These are phyloP conservation scores for Ophiostoma angusticollis DNA, from an alignment of 2,329 filamentous ascomycete species.

Conservation along the genomic window DNA sequence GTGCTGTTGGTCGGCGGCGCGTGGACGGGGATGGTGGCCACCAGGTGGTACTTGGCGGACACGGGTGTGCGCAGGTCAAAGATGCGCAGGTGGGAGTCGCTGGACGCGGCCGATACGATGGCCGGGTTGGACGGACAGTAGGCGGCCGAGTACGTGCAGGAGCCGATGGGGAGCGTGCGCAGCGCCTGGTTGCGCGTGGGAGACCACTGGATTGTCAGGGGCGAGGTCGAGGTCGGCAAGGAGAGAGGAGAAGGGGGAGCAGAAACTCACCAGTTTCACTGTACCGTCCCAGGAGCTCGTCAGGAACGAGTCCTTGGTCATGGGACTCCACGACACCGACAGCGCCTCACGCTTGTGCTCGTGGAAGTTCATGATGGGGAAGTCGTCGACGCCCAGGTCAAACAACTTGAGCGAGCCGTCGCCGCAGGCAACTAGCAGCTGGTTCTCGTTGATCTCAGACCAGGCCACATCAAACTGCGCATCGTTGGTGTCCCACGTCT, in stretches of 20 bases:
- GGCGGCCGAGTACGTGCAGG: constrained; percentile 84
- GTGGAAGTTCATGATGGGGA: constrained; percentile 82
- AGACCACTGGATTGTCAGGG: constrained; percentile 52
- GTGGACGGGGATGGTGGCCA: constrained; percentile 72
- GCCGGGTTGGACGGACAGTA: constrained; percentile 83
- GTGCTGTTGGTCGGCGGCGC: constrained; percentile 35
- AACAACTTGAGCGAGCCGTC: constrained; percentile 94
- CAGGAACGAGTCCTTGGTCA: constrained; percentile 80
- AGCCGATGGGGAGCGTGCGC: constrained; percentile 77
- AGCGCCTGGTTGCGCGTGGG: constrained; percentile 63
- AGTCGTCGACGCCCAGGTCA: constrained; percentile 67
- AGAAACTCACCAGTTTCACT: constrained; percentile 60
- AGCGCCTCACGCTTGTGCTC: constrained; percentile 93
- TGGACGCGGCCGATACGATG: constrained; percentile 75
- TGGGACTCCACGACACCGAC: constrained; percentile 81
- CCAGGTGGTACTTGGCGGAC: constrained; percentile 77
- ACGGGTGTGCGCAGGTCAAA: constrained; percentile 85
- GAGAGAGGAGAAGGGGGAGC: neutral
- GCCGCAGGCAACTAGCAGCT: constrained; percentile 76
- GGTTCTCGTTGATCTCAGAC: constrained; percentile 94
- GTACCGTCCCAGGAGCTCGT: constrained; percentile 94
- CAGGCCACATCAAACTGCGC: constrained; percentile 89
- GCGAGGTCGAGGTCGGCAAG: neutral
- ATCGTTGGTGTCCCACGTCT: constrained; percentile 89
- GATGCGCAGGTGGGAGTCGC: constrained; percentile 77